Base-by-base conservation (phyloP, 306 rosid genomes). In the Cucumis melo region DNA sequence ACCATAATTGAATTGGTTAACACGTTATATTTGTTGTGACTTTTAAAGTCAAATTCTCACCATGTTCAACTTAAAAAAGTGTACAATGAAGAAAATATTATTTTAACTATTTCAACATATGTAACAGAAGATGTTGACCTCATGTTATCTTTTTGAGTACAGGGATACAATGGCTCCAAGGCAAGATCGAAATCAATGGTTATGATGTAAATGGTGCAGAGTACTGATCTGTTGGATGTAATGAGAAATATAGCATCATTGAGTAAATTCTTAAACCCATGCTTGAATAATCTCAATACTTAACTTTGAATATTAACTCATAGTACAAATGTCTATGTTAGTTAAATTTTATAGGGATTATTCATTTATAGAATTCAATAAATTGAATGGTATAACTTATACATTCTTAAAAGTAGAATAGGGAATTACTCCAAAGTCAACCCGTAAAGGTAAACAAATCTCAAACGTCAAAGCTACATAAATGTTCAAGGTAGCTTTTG, bases 151-250 rank as follows among this genome's bases (percentile, higher is more conserved):
- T 4, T 50, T 29, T 46, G 29, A 42, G 59, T 84, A 68, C 85
- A 93, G 98, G 93, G 83, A 88, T 78, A 55, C 98, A 87, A 19
- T 93, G 97, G 97, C 97, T 93, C 79, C 98, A 93, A 73, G 83
- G 96, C 81, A 93, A 92, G 81, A 77, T 93, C 82, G 92, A 91
- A 61, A 75, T 84, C 83, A 80, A 87, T 77, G 98, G 98, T 53
- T 93, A 93, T 64, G 98, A 93, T 82, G 87, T 93, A 80, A 88
- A 97, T 51, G 97, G 98, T 68, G 81, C 80, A 0, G 98, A 91
- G 82, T 89, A 91, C 85, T 93, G 91, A 15, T 93, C 97, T 78
- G 96, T 96, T 78, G 98, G 98, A 80, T 93, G 97, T 83, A 76
- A 93, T 1, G 98, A 93, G 87, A 97, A 89, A 85, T 93, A 93